Percentiles rank a stretch among this genome's conserved stretches.
phyloP scores from a whole-genome alignment of 164 flowering plant species.

The Vitis rotundifolia region DNA sequence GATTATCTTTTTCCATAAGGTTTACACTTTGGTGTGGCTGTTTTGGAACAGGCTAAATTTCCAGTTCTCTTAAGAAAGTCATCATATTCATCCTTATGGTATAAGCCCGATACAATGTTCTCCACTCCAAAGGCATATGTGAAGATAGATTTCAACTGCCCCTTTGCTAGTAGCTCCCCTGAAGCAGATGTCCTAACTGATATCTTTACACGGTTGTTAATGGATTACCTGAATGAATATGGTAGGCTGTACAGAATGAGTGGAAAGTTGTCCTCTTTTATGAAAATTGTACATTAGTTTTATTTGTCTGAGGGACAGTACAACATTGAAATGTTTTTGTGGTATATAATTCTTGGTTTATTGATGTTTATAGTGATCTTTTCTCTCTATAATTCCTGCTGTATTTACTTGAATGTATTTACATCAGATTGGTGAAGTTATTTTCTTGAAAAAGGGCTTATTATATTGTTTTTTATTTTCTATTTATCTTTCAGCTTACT shows the following conservation, averaged over 20 bases:
- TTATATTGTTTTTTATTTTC: background rate
- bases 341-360: background rate
- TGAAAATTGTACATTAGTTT: background rate
- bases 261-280: background rate
- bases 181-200: conserved; percentile 78
- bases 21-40: conserved; percentile 5
- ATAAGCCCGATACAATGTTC: conserved; percentile 85
- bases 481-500: conserved; percentile 69
- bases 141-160: conserved; percentile 83
- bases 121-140: conserved; percentile 81
- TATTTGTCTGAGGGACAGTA: too few species aligned
- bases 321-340: too few species aligned
- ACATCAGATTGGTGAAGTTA: background rate
- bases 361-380: background rate
- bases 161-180: conserved; percentile 69
- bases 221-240: conserved; percentile 97
- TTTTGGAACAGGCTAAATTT: conserved; percentile 46
- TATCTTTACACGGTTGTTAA: conserved; percentile 69
- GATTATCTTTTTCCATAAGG: background rate
- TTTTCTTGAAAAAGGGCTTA: conserved; percentile 6
- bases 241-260: conserved; percentile 50
- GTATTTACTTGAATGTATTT: too few species aligned
- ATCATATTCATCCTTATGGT: conserved; percentile 76
- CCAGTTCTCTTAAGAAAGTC: conserved; percentile 76
- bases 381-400: background rate